Evolutionary conservation across 768 basidiomycete genomes (phyloP).

Genomic region (Chiua virens): DNA sequence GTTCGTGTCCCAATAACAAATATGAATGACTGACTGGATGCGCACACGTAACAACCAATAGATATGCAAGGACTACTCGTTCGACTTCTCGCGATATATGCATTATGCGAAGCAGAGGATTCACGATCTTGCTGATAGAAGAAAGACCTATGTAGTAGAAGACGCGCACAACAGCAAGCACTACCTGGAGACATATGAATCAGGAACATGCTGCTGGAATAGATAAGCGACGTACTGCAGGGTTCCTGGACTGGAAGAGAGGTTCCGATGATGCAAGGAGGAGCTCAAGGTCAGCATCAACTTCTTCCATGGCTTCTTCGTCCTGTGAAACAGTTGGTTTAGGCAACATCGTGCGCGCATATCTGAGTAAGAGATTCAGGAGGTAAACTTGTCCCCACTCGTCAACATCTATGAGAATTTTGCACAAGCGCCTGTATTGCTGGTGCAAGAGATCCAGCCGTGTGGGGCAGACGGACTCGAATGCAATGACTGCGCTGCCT

Average conservation of each 20-base stretch:
- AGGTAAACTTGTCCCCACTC: conserved; percentile 94
- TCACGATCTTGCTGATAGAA: conserved; percentile 54
- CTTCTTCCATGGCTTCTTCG: conserved; percentile 43
- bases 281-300: conserved; percentile 78
- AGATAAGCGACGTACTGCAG: conserved; percentile 58
- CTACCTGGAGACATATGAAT: conserved; percentile 52
- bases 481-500: conserved; percentile 84
- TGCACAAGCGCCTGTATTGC: conserved; percentile 84
- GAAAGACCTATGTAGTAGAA: conserved; percentile 75
- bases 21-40: conserved; percentile 54
- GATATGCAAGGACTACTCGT: conserved; percentile 70
- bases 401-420: conserved; percentile 84
- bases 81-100: conserved; percentile 69
- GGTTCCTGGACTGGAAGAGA: conserved; percentile 82
- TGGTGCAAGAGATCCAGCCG: conserved; percentile 85
- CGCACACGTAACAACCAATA: conserved; percentile 62
- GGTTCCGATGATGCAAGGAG: conserved; percentile 72
- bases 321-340: conserved; percentile 46
- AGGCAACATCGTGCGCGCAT: conserved; percentile 81
- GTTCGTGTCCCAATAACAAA: not conserved
- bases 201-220: not conserved
- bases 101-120: conserved; percentile 75
- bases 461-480: conserved; percentile 83
- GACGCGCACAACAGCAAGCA: conserved; percentile 69
- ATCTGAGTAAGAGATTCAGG: conserved; percentile 75